Evolutionary conservation across 768 basidiomycete genomes (phyloP), one percentile per base, ranked within the genome.

Genomic region (Rhodotorula sphaerocarpa): DNA sequence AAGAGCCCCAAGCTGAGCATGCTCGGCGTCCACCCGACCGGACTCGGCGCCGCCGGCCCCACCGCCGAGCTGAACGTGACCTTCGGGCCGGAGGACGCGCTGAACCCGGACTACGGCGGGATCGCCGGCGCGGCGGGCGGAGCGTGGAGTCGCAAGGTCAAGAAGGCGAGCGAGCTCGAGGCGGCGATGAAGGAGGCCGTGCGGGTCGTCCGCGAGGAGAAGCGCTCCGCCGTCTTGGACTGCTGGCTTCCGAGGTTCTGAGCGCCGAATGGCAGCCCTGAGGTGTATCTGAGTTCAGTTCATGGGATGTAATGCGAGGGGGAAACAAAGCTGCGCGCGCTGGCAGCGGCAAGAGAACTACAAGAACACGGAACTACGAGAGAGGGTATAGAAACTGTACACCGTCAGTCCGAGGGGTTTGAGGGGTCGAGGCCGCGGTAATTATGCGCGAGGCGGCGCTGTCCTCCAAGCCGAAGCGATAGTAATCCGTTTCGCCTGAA

Each of bases 61-160:
- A 82, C 81, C 0, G 77, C 77, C 11, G 75, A 79, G 52, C 79
- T 87, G 1, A 80, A 82, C 11, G 79, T 83, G 18, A 83, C 84
- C 0, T 85, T 87, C 66, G 84, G 57, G 7, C 84, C 84, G 5
- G 43, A 30, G 6, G 61, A 67, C 50, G 44, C 43, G 12, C 75
- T 79, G 41, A 51, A 69, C 18, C 84, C 85, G 0, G 83, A 86
- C 69, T 83, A 82, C 67, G 70, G 70, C 0, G 78, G 80, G 59
- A 82, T 86, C 46, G 86, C 85, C 0, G 80, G 80, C 3, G 85
- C 84, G 0, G 84, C 85, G 0, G 83, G 84, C 10, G 80, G 80
- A 5, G 84, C 84, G 1, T 86, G 85, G 85, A 79, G 79, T 0
- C 75, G 74, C 53, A 77, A 78, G 28, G 64, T 75, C n/a, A 55